These are phyloP conservation scores for Eucalyptus cloeziana DNA, from an alignment of 345 rosid species.

Conservation along the genomic window DNA sequence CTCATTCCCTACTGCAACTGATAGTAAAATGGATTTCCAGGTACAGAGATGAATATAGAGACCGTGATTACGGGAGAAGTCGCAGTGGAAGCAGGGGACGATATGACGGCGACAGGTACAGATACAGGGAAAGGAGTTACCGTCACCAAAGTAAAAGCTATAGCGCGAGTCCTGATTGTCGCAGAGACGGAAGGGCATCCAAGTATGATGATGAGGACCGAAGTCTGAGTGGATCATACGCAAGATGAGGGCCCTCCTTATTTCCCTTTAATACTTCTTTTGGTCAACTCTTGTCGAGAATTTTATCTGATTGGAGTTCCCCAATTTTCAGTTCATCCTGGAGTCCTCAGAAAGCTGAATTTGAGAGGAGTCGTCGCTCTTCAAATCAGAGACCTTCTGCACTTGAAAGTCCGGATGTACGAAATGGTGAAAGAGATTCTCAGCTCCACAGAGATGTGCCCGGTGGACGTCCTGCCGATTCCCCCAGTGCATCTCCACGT, in stretches of 20 bases:
- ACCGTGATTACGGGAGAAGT: constrained; percentile 21
- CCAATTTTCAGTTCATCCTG: fast-evolving
- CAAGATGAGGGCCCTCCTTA: background rate
- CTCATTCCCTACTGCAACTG: background rate
- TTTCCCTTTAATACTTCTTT: background rate
- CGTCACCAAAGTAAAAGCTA: constrained; percentile 21
- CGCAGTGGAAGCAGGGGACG: constrained; percentile 33
- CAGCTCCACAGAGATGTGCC: constrained; percentile 8
- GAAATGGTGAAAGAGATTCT: constrained; percentile 3
- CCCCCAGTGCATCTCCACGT: fast-evolving
- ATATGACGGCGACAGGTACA: constrained; percentile 21
- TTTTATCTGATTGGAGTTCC: background rate
- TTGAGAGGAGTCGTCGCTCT: background rate
- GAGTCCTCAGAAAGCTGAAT: background rate
- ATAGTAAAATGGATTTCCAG: background rate
- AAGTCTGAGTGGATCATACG: constrained; percentile 15
- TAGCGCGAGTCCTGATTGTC: constrained; percentile 26
- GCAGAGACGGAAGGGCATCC: constrained; percentile 15
- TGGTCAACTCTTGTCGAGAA: background rate
- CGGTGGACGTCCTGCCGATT: background rate
- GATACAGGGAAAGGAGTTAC: constrained; percentile 15
- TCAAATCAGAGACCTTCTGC: background rate
- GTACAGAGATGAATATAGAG: constrained; percentile 28
- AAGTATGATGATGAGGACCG: constrained; percentile 28
- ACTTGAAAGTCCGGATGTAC: constrained; percentile 6